These are phyloP conservation scores for Globisporangium takayamanum DNA, from an alignment of 352 stramenopile genomes.

Conservation along the genomic window DNA sequence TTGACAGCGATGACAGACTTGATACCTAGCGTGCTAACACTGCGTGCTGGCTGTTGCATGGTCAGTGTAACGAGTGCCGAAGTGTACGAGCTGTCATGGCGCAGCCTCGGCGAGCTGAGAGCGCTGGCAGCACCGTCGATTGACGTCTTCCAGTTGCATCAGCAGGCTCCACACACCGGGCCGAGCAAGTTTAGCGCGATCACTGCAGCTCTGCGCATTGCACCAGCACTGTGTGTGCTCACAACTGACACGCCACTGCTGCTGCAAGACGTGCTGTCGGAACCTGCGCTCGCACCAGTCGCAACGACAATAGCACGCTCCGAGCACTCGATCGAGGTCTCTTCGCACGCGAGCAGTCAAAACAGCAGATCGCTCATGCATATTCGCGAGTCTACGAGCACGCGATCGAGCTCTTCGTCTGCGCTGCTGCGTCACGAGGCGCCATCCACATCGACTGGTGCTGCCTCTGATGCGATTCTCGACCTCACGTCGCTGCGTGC, in stretches of 20 bases:
- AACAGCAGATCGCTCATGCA: not conserved
- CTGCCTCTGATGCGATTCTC: slow-evolving; percentile 14
- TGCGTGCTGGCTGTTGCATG: not conserved
- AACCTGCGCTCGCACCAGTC: not conserved
- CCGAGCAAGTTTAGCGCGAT: slow-evolving; percentile 3
- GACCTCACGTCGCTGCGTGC: slow-evolving; percentile 36
- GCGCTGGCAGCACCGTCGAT: slow-evolving; percentile 2
- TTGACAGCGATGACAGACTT: not conserved
- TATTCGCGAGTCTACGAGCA: not conserved
- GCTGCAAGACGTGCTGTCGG: slow-evolving; percentile 2
- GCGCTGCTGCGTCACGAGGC: not conserved
- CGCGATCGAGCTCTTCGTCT: not conserved
- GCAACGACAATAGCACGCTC: not conserved
- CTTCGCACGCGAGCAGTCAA: not conserved
- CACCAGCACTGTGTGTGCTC: slow-evolving; percentile 10
- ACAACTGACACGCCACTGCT: slow-evolving; percentile 14
- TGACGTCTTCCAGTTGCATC: not conserved
- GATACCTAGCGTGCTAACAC: not conserved
- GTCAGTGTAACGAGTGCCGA: slow-evolving; percentile 7
- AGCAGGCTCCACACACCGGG: not conserved
- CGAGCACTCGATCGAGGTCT: not conserved
- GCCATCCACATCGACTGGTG: not conserved
- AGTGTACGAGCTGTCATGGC: slow-evolving; percentile 27
- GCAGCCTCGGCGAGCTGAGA: slow-evolving; percentile 12
- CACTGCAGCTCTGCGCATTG: slow-evolving; percentile 2